Conservation (phyloP, 805 yeast species). For the Suhomyces kilbournensis region DNA sequence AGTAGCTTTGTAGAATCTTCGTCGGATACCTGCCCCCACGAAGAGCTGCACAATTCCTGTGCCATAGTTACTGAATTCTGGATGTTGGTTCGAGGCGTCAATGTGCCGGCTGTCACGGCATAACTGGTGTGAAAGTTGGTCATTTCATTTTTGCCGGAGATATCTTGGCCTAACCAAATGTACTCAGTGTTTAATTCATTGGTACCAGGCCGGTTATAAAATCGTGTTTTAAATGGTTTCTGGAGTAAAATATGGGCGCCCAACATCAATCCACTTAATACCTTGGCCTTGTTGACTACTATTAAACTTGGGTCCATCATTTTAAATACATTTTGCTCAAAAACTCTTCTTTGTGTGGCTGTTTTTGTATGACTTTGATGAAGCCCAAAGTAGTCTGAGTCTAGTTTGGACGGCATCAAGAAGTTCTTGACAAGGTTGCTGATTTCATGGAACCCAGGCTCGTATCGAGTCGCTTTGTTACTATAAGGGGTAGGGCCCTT, state of each 20-base stretch:
- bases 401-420: slow-evolving; percentile 20
- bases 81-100: slow-evolving; percentile 26
- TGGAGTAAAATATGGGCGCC: slow-evolving; percentile 23
- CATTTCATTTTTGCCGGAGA: slow-evolving; percentile 20
- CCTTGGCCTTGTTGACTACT: slow-evolving; percentile 25
- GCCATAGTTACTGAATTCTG: slow-evolving; percentile 16
- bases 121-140: slow-evolving; percentile 23
- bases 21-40: slow-evolving; percentile 35
- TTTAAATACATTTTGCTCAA: slow-evolving; percentile 19
- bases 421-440: slow-evolving; percentile 19
- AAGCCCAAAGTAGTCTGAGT: slow-evolving; percentile 18
- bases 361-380: slow-evolving; percentile 9
- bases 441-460: slow-evolving; percentile 30
- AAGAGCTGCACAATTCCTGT: slow-evolving; percentile 33
- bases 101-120: slow-evolving; percentile 29
- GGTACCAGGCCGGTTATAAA: slow-evolving; percentile 10
- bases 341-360: slow-evolving; percentile 16
- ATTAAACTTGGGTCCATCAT: slow-evolving; percentile 28
- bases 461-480: slow-evolving; percentile 15
- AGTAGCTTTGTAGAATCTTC: slow-evolving; percentile 21
- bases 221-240: slow-evolving; percentile 18
- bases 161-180: slow-evolving; percentile 35
- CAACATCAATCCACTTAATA: slow-evolving; percentile 26
- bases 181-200: slow-evolving; percentile 14
- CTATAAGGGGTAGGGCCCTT: slow-evolving; percentile 23